Conservation (phyloP, 1,284 basidiomycete genomes). For the Heliocybe sulcata region DNA sequence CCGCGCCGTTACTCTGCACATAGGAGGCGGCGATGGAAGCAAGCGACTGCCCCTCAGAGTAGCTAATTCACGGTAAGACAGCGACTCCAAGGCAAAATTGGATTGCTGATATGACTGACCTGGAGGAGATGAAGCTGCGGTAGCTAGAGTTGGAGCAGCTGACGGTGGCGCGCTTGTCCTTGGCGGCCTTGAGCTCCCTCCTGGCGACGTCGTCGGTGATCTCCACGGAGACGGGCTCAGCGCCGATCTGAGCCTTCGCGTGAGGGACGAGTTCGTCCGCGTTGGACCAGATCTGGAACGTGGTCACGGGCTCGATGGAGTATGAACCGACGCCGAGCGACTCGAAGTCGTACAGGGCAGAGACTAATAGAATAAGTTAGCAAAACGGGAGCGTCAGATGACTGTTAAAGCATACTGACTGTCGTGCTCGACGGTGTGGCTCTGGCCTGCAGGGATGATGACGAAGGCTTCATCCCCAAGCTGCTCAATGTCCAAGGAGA, state of each 20-base stretch:
- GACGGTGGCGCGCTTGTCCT: slow-evolving; percentile 15
- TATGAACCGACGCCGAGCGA: slow-evolving; percentile 12
- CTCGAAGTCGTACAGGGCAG: slow-evolving; percentile 17
- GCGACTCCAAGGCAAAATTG: slow-evolving; percentile 8
- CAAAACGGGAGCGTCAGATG: no score
- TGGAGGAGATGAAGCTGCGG: slow-evolving; percentile 6
- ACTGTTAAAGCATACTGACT: no score
- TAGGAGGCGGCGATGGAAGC: slow-evolving; percentile 15
- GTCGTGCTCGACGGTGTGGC: slow-evolving; percentile 29
- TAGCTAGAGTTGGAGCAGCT: slow-evolving; percentile 14
- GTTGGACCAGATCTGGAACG: slow-evolving; percentile 14
- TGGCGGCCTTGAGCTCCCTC: slow-evolving; percentile 10
- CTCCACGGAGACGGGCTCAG: slow-evolving; percentile 10
- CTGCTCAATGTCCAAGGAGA: slow-evolving; percentile 24
- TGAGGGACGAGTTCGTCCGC: slow-evolving; percentile 8
- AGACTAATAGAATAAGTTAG: slow-evolving; percentile 1
- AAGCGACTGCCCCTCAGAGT: slow-evolving; percentile 15
- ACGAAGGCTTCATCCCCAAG: slow-evolving; percentile 31
- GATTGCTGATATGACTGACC: slow-evolving; percentile 9
- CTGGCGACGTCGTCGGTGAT: slow-evolving; percentile 15
- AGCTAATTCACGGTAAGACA: slow-evolving; percentile 6
- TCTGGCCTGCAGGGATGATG: slow-evolving; percentile 30
- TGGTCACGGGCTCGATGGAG: slow-evolving; percentile 7
- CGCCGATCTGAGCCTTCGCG: slow-evolving; percentile 6
- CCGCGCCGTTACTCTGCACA: slow-evolving; percentile 13